Conservation (phyloP, 1,139 yeast species). For the Pneumocystis carinii region DNA sequence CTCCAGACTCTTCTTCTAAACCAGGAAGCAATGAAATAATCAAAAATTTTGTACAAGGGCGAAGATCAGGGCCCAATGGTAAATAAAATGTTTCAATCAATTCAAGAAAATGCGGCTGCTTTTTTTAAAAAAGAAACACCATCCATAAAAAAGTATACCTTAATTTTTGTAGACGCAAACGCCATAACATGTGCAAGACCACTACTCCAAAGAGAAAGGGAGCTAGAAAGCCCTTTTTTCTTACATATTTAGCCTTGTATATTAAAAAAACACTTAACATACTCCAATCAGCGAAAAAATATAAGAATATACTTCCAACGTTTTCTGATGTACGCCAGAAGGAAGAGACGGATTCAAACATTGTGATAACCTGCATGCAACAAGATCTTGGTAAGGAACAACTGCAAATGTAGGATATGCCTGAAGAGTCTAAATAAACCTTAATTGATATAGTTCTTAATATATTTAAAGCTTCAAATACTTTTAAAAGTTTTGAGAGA, state of each 20-base stretch:
- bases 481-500: slow-evolving; percentile 59
- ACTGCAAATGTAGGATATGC: slow-evolving; percentile 15
- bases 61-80: slow-evolving; percentile 38
- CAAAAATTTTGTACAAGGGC: slow-evolving; percentile 49
- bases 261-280: neutral
- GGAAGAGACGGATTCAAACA: slow-evolving; percentile 74
- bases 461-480: neutral
- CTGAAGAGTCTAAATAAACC: slow-evolving; percentile 16
- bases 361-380: slow-evolving; percentile 29
- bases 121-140: neutral
- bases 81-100: slow-evolving; percentile 45
- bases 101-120: slow-evolving; percentile 44
- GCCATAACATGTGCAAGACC: slow-evolving; percentile 76
- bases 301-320: slow-evolving; percentile 58
- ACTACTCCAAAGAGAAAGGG: slow-evolving; percentile 62
- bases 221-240: slow-evolving; percentile 31
- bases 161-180: slow-evolving; percentile 76
- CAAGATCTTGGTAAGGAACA: slow-evolving; percentile 35
- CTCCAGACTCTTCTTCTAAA: slow-evolving; percentile 81
- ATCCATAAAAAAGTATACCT: slow-evolving; percentile 19
- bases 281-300: slow-evolving; percentile 49
- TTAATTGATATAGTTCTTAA: neutral
- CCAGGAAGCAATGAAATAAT: slow-evolving; percentile 69
- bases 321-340: slow-evolving; percentile 86
- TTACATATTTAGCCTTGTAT: neutral